Evolutionary conservation across 371 early-diverging fungal genomes (phyloP), one percentile per base, ranked within the genome.

Genomic region (Mortierella sp.): DNA sequence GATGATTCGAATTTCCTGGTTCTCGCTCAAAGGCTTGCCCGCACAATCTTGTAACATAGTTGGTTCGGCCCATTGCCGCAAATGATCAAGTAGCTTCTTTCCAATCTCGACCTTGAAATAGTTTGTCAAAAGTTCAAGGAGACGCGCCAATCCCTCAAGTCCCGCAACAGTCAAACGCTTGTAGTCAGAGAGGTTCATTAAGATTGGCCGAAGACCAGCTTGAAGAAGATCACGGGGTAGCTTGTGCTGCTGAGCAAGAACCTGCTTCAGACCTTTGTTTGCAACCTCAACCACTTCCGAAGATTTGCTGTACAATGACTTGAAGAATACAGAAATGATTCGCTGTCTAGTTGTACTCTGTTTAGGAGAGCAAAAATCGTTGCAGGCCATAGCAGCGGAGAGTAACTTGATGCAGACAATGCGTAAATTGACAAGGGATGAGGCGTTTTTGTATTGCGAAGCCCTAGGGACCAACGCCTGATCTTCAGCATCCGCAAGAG

Each of bases 21-120:
- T 90, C 64, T 99, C 99, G 58, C 89, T 87, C n/a, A 97, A 84
- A 0, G 96, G 90, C 61, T 92, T 91, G 22, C 91, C 93, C 0
- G 97, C 90, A 8, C 92, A 91, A 39, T 95, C 94, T 66, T 94
- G 93, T 9, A 98, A 84, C 47, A 94, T 87, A 24, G 88, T 87
- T 6, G 96, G 96, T 30, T 93, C 94, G 18, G 98, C 97, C 98
- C 97, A 97, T 67, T 92, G 90, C 32, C 93, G 90, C 62, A 99
- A 80, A 78, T 99, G 98, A 75, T 99, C 99, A 63, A 99, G 73
- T n/a, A 99, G 87, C 88, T 98, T 98, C 68, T 93, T 93, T 32
- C 99, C 99, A 45, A 99, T 97, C 75, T 99, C 99, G 14, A 96
- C 97, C 83, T 98, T 99, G 85, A 99, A 99, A 79, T 98, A 99